phyloP scores from a whole-genome alignment of 495 filamentous ascomycete species.

The Peziza echinospora region DNA sequence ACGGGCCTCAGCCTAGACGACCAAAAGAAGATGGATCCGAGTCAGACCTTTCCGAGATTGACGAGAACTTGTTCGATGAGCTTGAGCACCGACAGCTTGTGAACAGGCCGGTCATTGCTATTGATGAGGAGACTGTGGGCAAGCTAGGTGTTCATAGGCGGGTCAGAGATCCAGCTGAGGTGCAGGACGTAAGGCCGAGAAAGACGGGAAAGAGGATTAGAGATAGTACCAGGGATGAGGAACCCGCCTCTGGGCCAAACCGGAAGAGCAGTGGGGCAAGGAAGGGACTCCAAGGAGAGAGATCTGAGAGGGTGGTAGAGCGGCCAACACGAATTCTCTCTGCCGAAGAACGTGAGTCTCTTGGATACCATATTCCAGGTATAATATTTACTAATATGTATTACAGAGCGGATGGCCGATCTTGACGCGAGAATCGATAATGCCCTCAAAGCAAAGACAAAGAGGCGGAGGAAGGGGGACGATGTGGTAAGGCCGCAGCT shows the following conservation, averaged over 20 bases:
- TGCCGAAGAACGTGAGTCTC: conserved; percentile 16
- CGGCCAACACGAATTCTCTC: conserved; percentile 17
- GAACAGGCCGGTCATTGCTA: conserved; percentile 43
- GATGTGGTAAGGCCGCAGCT: conserved; percentile 47
- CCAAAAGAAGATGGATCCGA: conserved; percentile 38
- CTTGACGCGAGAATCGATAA: conserved; percentile 74
- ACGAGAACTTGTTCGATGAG: conserved; percentile 81
- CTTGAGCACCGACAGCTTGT: conserved; percentile 49
- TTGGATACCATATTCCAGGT: background rate
- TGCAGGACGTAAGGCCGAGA: conserved; percentile 19
- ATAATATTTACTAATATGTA: conserved; percentile 4
- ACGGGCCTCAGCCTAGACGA: conserved; percentile 18
- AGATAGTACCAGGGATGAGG: conserved; percentile 35
- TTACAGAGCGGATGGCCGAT: conserved; percentile 31
- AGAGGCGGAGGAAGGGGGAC: conserved; percentile 65
- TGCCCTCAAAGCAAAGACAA: conserved; percentile 59
- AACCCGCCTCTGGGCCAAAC: conserved; percentile 26
- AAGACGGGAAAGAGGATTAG: conserved; percentile 55
- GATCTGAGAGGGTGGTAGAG: conserved; percentile 20
- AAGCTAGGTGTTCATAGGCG: conserved; percentile 70
- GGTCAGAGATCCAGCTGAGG: conserved; percentile 33
- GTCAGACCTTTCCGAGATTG: conserved; percentile 80
- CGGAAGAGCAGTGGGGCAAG: conserved; percentile 33
- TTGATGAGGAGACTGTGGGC: conserved; percentile 66
- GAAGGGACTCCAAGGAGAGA: conserved; percentile 23